These are phyloP conservation scores for Phytophthora pluvialis DNA, from an alignment of 352 stramenopile species.

Conservation along the genomic window DNA sequence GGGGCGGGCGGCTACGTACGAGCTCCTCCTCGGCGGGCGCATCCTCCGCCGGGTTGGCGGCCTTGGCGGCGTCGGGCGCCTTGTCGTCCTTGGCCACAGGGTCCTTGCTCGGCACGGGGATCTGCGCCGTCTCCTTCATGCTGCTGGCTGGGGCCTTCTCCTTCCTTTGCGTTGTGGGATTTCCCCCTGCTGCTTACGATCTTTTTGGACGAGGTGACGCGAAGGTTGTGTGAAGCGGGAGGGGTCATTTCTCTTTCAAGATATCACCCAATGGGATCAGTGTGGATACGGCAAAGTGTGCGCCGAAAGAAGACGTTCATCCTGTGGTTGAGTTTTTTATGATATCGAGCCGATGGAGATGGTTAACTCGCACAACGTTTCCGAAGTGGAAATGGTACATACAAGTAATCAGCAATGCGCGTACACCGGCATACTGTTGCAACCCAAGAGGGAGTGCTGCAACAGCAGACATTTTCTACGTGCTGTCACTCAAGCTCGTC, in stretches of 20 bases:
- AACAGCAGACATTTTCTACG: constrained; percentile 14
- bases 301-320: too few relatives aligned
- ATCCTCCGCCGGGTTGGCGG: constrained; percentile 39
- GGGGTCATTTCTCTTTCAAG: neutral
- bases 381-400: too few relatives aligned
- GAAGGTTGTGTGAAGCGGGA: constrained; percentile 8
- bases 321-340: too few relatives aligned
- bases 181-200: constrained; percentile 31
- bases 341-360: too few relatives aligned
- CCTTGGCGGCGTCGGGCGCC: constrained; percentile 32
- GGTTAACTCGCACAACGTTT: too few relatives aligned
- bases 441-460: too few relatives aligned
- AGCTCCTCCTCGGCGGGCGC: constrained; percentile 63
- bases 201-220: constrained; percentile 16
- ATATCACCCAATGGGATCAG: too few relatives aligned
- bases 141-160: constrained; percentile 29
- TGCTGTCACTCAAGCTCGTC: constrained; percentile 17
- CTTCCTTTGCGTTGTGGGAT: constrained; percentile 31
- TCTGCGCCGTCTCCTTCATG: constrained; percentile 78
- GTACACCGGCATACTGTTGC: too few relatives aligned
- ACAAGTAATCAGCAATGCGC: too few relatives aligned
- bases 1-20: constrained; percentile 41
- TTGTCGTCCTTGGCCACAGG: constrained; percentile 52
- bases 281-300: too few relatives aligned
- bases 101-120: constrained; percentile 69